Evolutionary conservation across 345 rosid species (phyloP), one percentile per base, ranked within the genome.

Genomic region (Populus deltoides): DNA sequence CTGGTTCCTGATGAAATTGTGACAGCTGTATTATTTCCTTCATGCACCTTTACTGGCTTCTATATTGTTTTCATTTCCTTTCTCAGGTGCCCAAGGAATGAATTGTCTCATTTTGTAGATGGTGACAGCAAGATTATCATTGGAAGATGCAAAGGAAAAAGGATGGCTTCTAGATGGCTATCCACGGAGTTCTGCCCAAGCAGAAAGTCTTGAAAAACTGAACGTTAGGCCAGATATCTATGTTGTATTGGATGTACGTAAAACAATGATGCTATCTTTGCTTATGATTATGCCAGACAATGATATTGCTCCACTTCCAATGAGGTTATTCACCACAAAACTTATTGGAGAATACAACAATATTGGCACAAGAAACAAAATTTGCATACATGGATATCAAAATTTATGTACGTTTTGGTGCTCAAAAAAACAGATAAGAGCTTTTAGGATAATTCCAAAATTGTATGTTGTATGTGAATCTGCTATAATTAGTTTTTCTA

Each of bases 81-180:
- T 68, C 72, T 80, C 70, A 24, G 12, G 35, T 53, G 73, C 3
- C 71, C 62, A 47, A 36, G 20, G 31, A 66, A 33, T 55, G 39
- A 76, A 22, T 16, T 13, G 13, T 83, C 73, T 74, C 77, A 20
- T 66, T 81, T 65, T 79, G 38, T 70, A 93, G 96, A 91, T 93
- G 94, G 93, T 91, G 77, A 84, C 86, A 5, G 79, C 81, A 68
- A 81, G 94, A 71, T 80, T 93, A 80, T 86, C 93, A 8, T 86
- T 77, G 27, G 86, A 89, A 82, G 98, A 94, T 84, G 93, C 87
- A 73, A 90, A 86, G 86, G 84, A 86, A 76, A 87, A 80, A 22
- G 98, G 98, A 62, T 95, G 99, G 99, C 98, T 93, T 85, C 91
- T 93, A 20, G 98, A 95, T 87, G 99, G 99, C 41, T 93, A 87